Evolutionary conservation across 495 filamentous ascomycete species (phyloP), one percentile per base, ranked within the genome.

Genomic region (Xylaria bambusicola): DNA sequence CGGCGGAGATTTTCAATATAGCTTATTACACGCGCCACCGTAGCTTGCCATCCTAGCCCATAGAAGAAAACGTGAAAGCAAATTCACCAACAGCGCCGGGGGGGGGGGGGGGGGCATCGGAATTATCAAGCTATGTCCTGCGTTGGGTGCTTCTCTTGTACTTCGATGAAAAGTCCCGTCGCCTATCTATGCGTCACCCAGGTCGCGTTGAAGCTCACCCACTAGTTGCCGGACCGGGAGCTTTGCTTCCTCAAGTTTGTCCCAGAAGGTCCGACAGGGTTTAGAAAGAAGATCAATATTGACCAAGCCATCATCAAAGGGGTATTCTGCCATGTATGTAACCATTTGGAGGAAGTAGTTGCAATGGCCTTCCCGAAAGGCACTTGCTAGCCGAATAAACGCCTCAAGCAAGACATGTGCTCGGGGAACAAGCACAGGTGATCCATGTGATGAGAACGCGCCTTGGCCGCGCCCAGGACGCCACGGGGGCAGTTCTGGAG

Each of bases 401-500:
- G 21, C 45, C 45, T 48, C 45, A 6, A 48, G 45, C 45, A 48
- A 27, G 21, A 29, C 18, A 13, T 48, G 23, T 2, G 45, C 41
- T 5, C 41, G n/a, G 21, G 41, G 41, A 18, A 44, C 41, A 20
- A 44, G n/a, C 41, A 44, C 41, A 18, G n/a, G 17, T 18, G 17
- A 6, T 18, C 41, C 41, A 17, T 13, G 3, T 44, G 41, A 20
- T 10, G 41, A 44, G 10, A 44, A 21, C 5, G 26, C 45, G 17
- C 45, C 45, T 27, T 48, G 45, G 10, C 21, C 45, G 12, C 26
- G 45, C 1, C 45, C 26, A 29, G 21, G 21, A 6, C 45, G 45
- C 45, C 21, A 46, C 6, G 42, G 42, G 42, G 42, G 42, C 23
- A 46, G 36, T 46, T 46, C 42, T 6, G 42, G 42, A 46, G 42